Conservation (phyloP, 805 yeast species). For the Starmerella riodocensis region DNA sequence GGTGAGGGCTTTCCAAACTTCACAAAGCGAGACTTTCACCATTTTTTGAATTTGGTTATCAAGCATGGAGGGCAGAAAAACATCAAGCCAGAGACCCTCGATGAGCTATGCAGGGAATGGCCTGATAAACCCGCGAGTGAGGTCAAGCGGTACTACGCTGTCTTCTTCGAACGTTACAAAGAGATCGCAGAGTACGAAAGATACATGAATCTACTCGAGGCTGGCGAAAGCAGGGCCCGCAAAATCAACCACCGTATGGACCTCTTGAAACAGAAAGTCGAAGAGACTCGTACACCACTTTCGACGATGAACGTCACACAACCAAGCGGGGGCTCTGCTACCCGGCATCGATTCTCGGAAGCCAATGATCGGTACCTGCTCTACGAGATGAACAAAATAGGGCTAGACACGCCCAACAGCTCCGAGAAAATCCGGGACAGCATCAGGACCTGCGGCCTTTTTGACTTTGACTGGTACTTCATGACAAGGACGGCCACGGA, state of each 20-base stretch:
- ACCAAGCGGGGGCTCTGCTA: slow-evolving; percentile 17
- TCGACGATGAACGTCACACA: slow-evolving; percentile 46
- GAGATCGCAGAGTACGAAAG: slow-evolving; percentile 86
- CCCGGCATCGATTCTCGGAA: slow-evolving; percentile 50
- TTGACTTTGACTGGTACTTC: slow-evolving; percentile 76
- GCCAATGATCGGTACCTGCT: slow-evolving; percentile 83
- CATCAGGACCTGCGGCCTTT: slow-evolving; percentile 56
- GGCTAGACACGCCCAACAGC: slow-evolving; percentile 62
- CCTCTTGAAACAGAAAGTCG: slow-evolving; percentile 59
- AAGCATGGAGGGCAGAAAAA: slow-evolving; percentile 58
- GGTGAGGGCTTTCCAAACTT: slow-evolving; percentile 62
- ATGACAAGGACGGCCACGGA: slow-evolving; percentile 68
- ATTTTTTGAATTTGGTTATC: slow-evolving; percentile 57
- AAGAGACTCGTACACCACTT: slow-evolving; percentile 58
- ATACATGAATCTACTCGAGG: slow-evolving; percentile 65
- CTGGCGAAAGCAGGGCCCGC: slow-evolving; percentile 69
- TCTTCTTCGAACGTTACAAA: slow-evolving; percentile 64
- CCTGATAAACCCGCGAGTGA: slow-evolving; percentile 55
- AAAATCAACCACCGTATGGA: slow-evolving; percentile 60
- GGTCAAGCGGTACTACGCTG: slow-evolving; percentile 58
- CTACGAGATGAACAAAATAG: slow-evolving; percentile 61
- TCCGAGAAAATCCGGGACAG: slow-evolving; percentile 63
- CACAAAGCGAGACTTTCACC: slow-evolving; percentile 78
- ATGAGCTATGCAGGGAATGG: slow-evolving; percentile 54
- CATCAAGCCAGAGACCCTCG: slow-evolving; percentile 31